Percentiles rank a stretch among this genome's conserved stretches.
Conservation (phyloP, 768 basidiomycete species). For the Trametes cingulata region DNA sequence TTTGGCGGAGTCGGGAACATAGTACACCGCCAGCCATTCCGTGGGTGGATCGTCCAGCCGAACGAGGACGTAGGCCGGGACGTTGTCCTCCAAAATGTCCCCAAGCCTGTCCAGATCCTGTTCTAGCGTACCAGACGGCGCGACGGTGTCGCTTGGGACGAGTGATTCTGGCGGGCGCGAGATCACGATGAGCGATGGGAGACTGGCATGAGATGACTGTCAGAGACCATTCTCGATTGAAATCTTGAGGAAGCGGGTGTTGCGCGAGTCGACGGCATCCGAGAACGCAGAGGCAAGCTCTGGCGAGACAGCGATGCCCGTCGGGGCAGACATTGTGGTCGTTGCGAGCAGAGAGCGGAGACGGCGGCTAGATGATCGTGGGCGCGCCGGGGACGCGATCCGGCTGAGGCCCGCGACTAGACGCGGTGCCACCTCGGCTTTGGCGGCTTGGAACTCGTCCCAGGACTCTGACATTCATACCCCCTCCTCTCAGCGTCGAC, state of each 20-base stretch:
- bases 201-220: slow-evolving; percentile 15
- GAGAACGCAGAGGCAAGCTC: slow-evolving; percentile 61
- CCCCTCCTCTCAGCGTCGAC: background rate
- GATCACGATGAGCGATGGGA: slow-evolving; percentile 26
- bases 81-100: slow-evolving; percentile 55
- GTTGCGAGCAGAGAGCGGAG: background rate
- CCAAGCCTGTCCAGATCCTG: slow-evolving; percentile 64
- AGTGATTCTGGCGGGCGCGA: slow-evolving; percentile 57
- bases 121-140: slow-evolving; percentile 51
- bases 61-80: slow-evolving; percentile 76
- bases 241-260: slow-evolving; percentile 74
- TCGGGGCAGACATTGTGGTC: slow-evolving; percentile 66
- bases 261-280: slow-evolving; percentile 49
- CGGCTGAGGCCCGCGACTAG: background rate
- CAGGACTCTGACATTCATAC: background rate
- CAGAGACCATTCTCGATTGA: slow-evolving; percentile 71
- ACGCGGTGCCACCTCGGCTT: background rate
- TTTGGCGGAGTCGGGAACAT: slow-evolving; percentile 81
- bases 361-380: background rate
- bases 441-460: background rate
- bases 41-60: slow-evolving; percentile 58
- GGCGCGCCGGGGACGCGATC: slow-evolving; percentile 4
- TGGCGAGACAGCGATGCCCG: slow-evolving; percentile 66
- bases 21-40: slow-evolving; percentile 76
- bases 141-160: slow-evolving; percentile 55